A percentile compares a stretch with the other conserved stretches of the same genome.
phyloP scores from a whole-genome alignment of 768 basidiomycete species.

The Sporobolomyces pararoseus region DNA sequence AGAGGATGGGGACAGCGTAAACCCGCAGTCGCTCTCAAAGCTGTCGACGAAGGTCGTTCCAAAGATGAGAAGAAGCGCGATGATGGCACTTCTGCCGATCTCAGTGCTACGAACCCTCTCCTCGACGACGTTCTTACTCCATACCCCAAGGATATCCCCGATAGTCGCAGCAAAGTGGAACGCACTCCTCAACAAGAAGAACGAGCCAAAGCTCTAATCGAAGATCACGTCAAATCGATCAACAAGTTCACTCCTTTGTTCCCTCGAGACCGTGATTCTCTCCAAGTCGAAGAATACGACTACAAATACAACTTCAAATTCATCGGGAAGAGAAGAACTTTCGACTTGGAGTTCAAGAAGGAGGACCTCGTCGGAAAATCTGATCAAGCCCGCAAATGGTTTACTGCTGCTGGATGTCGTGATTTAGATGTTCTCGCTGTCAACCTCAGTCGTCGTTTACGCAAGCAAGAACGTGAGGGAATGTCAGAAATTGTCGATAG shows the following conservation, averaged over 20 bases:
- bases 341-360: neutral
- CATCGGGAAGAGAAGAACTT: neutral
- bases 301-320: neutral
- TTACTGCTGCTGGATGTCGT: neutral
- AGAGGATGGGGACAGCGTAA: neutral
- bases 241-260: slow-evolving; percentile 1
- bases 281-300: neutral
- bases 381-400: neutral
- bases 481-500: neutral
- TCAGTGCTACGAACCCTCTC: too few relatives aligned
- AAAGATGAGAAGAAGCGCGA: neutral
- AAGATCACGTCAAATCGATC: neutral
- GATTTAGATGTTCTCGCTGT: neutral
- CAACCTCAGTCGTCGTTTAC: neutral
- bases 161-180: too few relatives aligned
- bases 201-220: neutral
- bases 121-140: too few relatives aligned
- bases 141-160: too few relatives aligned
- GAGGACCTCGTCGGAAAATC: neutral
- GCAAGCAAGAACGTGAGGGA: neutral
- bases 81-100: too few relatives aligned
- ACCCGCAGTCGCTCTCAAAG: neutral
- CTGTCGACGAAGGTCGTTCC: too few relatives aligned
- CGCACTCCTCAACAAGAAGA: neutral
- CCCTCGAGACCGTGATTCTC: neutral